Conservation (phyloP, 2,329 filamentous ascomycete species). For the Aspergillus pseudotamarii region DNA sequence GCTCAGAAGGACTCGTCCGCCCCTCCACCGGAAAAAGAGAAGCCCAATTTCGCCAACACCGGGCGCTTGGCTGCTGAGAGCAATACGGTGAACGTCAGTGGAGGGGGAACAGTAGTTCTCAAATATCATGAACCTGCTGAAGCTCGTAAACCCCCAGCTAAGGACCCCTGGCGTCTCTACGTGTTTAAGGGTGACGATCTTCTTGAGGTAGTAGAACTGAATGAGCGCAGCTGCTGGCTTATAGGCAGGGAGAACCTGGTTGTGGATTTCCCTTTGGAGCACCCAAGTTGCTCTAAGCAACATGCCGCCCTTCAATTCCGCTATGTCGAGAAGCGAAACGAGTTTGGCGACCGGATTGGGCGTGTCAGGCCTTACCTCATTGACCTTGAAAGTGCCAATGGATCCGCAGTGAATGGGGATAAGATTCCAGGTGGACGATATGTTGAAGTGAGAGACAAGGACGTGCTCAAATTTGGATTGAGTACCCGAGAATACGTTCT, state of each 20-base stretch:
- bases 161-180: conserved; percentile 84
- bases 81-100: conserved; percentile 67
- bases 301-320: conserved; percentile 95
- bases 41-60: conserved; percentile 80
- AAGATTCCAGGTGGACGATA: conserved; percentile 75
- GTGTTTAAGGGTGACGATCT: conserved; percentile 85
- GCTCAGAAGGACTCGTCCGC: conserved; percentile 26
- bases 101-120: conserved; percentile 74
- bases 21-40: conserved; percentile 62
- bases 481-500: conserved; percentile 94
- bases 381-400: conserved; percentile 91
- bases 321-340: conserved; percentile 77
- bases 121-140: conserved; percentile 97
- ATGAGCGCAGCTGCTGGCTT: conserved; percentile 82
- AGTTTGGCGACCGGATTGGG: conserved; percentile 81
- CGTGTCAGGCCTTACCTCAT: conserved; percentile 86
- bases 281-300: conserved; percentile 92
- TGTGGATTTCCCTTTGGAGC: conserved; percentile 81
- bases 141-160: conserved; percentile 80
- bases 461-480: conserved; percentile 84
- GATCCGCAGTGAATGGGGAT: conserved; percentile 79
- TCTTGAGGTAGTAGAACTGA: conserved; percentile 78
- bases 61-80: conserved; percentile 85
- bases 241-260: conserved; percentile 79
- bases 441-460: conserved; percentile 83